phyloP scores from a whole-genome alignment of 805 yeast genomes.

The Lipomyces mesembrius region DNA sequence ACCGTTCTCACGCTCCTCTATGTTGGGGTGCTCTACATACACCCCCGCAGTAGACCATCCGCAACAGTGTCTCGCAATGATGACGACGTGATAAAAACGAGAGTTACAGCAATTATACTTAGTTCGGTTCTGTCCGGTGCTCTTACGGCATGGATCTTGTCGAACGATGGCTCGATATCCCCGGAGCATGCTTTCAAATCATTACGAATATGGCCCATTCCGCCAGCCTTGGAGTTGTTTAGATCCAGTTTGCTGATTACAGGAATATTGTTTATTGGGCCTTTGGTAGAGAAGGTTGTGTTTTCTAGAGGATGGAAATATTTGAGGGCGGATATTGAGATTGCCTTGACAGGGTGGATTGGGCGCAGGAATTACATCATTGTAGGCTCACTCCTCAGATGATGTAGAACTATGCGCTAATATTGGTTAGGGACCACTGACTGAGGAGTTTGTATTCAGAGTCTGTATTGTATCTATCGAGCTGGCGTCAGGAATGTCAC shows the following conservation, averaged over 20 bases:
- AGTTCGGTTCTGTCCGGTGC: slow-evolving; percentile 24
- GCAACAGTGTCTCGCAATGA: slow-evolving; percentile 27
- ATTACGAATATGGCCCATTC: slow-evolving; percentile 21
- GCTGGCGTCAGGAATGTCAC: slow-evolving; percentile 37
- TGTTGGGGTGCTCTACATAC: slow-evolving; percentile 38
- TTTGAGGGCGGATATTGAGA: neutral
- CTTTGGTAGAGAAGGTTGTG: slow-evolving; percentile 49
- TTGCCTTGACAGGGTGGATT: slow-evolving; percentile 15
- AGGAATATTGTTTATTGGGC: slow-evolving; percentile 55
- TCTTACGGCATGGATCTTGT: slow-evolving; percentile 26
- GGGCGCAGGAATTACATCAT: slow-evolving; percentile 30
- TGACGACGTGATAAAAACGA: slow-evolving; percentile 18
- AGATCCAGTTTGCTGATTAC: slow-evolving; percentile 40
- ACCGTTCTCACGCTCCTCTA: slow-evolving; percentile 27
- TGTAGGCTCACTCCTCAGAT: slow-evolving; percentile 21
- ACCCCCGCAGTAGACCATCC: slow-evolving; percentile 35
- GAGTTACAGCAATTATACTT: slow-evolving; percentile 23
- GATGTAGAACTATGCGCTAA: neutral
- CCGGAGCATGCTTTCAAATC: slow-evolving; percentile 11
- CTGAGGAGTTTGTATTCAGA: slow-evolving; percentile 78
- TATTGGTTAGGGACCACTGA: slow-evolving; percentile 61
- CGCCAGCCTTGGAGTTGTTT: slow-evolving; percentile 19
- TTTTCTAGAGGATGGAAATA: slow-evolving; percentile 38
- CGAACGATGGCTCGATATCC: slow-evolving; percentile 8
- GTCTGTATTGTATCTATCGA: slow-evolving; percentile 50